Evolutionary conservation across 2,329 filamentous ascomycete species (phyloP).

Genomic region (Colletotrichum sp.): DNA sequence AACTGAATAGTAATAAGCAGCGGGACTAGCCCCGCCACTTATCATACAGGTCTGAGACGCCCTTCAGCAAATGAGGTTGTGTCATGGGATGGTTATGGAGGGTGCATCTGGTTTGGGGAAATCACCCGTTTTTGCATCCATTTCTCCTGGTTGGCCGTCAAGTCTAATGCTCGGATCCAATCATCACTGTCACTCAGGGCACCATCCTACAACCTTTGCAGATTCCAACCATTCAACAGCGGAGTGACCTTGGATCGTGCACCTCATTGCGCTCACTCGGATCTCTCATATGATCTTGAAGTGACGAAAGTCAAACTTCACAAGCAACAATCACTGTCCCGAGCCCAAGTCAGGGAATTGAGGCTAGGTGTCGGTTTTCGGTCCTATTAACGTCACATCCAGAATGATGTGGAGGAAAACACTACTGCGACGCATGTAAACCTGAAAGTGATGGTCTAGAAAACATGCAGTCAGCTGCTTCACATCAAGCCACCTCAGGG

Average conservation of each 20-base stretch:
- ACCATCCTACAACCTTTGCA: not conserved
- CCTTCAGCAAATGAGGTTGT: not conserved
- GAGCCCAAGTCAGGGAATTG: accelerated
- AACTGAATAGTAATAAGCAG: accelerated
- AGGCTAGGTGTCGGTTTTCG: not conserved
- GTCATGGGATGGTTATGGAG: not conserved
- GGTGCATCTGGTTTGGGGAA: not conserved
- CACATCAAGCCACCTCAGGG: too few relatives aligned
- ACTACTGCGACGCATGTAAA: too few relatives aligned
- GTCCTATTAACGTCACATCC: not conserved
- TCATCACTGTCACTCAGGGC: accelerated
- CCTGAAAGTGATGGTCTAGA: too few relatives aligned
- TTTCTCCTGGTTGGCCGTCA: not conserved
- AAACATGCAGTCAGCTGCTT: too few relatives aligned
- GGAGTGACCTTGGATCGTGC: accelerated
- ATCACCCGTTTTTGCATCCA: not conserved
- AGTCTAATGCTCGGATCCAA: not conserved
- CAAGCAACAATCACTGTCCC: not conserved
- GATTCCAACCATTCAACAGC: not conserved
- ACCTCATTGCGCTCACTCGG: not conserved
- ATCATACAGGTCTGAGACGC: not conserved
- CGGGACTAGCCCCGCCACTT: not conserved
- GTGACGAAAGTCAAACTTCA: not conserved
- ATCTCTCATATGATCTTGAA: not conserved
- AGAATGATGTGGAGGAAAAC: too few relatives aligned